These are phyloP conservation scores for Rhipidocladum racemiflorum DNA, from an alignment of 176 grass and related monocot species.

Conservation along the genomic window DNA sequence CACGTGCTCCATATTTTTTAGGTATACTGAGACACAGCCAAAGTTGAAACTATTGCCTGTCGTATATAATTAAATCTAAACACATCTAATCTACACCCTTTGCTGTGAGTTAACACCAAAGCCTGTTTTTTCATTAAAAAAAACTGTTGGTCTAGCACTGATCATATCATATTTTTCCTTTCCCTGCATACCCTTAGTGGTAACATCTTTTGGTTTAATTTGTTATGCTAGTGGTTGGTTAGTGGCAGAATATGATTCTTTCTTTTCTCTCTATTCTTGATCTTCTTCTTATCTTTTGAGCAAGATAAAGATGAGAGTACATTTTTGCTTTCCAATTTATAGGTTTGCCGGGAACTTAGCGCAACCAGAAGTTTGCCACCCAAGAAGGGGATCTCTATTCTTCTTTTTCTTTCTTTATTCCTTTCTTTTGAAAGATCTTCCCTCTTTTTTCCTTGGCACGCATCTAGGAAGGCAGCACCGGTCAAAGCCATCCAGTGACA, in stretches of 20 bases:
- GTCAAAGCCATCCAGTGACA: conserved; percentile 15
- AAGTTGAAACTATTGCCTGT: neutral
- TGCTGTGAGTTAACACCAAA: conserved; percentile 9
- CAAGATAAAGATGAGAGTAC: neutral
- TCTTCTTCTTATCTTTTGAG: neutral
- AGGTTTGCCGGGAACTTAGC: conserved; percentile 20
- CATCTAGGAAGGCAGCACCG: neutral
- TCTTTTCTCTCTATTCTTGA: neutral
- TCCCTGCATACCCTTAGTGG: conserved; percentile 1
- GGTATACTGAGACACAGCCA: neutral
- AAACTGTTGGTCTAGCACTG: neutral
- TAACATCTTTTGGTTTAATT: conserved; percentile 34
- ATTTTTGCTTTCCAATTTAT: conserved; percentile 1
- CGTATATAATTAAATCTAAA: neutral
- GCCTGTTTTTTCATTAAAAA: neutral
- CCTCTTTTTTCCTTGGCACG: neutral
- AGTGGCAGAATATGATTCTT: neutral
- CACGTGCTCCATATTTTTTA: neutral
- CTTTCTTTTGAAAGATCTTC: neutral
- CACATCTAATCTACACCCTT: neutral
- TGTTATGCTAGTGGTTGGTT: neutral
- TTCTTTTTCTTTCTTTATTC: neutral
- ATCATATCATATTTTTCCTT: neutral
- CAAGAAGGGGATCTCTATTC: neutral
- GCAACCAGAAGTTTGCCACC: conserved; percentile 24